Percentiles rank a stretch among this genome's conserved stretches.
Evolutionary conservation across 768 basidiomycete genomes (phyloP).

Genomic region (Amanita rubescens): DNA sequence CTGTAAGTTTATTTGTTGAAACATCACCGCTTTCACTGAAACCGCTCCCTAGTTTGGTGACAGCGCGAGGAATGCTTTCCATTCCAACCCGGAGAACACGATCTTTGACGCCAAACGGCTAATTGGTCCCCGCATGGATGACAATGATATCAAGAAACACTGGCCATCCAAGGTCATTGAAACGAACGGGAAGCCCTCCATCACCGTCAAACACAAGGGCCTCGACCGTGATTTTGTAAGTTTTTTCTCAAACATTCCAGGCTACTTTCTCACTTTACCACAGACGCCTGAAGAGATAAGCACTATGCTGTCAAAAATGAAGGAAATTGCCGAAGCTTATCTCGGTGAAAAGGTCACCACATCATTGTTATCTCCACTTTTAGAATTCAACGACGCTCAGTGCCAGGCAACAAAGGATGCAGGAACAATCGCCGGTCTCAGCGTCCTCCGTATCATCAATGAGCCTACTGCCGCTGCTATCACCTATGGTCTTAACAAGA

Average conservation of each 20-base stretch:
- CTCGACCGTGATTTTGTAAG: slow-evolving; percentile 79
- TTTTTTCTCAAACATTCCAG: too few relatives aligned
- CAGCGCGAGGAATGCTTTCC: slow-evolving; percentile 92
- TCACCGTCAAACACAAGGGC: slow-evolving; percentile 72
- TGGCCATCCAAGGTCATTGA: slow-evolving; percentile 84
- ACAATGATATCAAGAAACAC: slow-evolving; percentile 75
- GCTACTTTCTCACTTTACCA: neutral
- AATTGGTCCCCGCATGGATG: slow-evolving; percentile 70
- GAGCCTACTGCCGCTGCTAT: too few relatives aligned
- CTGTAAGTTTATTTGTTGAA: too few relatives aligned
- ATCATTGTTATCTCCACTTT: slow-evolving; percentile 77
- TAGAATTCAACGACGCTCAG: slow-evolving; percentile 98
- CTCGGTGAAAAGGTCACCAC: slow-evolving; percentile 92
- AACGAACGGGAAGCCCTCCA: slow-evolving; percentile 73
- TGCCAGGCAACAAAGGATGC: slow-evolving; percentile 99
- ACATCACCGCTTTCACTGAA: slow-evolving; percentile 12
- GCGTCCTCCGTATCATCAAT: too few relatives aligned
- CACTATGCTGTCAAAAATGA: slow-evolving; percentile 97
- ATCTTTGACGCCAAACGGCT: too few relatives aligned
- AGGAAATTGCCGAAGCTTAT: slow-evolving; percentile 98
- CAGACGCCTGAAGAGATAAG: slow-evolving; percentile 91
- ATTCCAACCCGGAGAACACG: slow-evolving; percentile 90
- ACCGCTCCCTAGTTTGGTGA: slow-evolving; percentile 62
- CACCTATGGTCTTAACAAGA: too few relatives aligned
- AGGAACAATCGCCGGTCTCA: slow-evolving; percentile 89